phyloP scores from a whole-genome alignment of 768 basidiomycete species.

The Lyophyllum decastes region DNA sequence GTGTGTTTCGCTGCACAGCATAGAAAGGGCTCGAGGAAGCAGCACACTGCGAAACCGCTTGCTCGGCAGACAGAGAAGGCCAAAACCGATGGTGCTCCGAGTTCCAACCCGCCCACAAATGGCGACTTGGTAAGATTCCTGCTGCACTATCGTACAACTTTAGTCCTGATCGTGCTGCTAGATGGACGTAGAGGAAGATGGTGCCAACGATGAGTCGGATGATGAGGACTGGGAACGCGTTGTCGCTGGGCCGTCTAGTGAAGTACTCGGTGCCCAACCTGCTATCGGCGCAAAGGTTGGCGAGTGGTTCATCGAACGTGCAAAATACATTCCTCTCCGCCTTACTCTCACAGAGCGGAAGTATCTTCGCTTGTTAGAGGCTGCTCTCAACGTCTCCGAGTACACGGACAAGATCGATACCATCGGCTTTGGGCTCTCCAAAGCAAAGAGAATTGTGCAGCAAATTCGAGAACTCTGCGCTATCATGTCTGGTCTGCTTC shows the following conservation, averaged over 20 bases:
- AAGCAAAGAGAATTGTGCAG: slow-evolving; percentile 84
- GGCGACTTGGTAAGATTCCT: slow-evolving; percentile 10
- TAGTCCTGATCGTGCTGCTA: slow-evolving; percentile 17
- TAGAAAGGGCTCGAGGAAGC: slow-evolving; percentile 76
- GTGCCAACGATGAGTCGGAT: slow-evolving; percentile 32
- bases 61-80: slow-evolving; percentile 25
- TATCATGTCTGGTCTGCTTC: slow-evolving; percentile 80
- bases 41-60: slow-evolving; percentile 56
- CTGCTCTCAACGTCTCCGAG: slow-evolving; percentile 81
- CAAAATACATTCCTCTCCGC: slow-evolving; percentile 81
- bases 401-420: slow-evolving; percentile 92
- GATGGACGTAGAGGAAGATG: slow-evolving; percentile 48
- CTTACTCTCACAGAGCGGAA: slow-evolving; percentile 78
- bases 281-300: slow-evolving; percentile 62
- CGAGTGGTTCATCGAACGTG: slow-evolving; percentile 84
- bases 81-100: slow-evolving; percentile 17
- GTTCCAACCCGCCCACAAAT: background rate
- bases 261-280: slow-evolving; percentile 58
- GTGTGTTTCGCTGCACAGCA: slow-evolving; percentile 88
- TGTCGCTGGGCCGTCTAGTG: slow-evolving; percentile 28
- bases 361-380: slow-evolving; percentile 81
- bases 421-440: slow-evolving; percentile 73
- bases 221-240: slow-evolving; percentile 48
- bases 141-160: background rate
- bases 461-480: slow-evolving; percentile 88